phyloP scores from a whole-genome alignment of 2,329 filamentous ascomycete genomes.

The Alternaria ethzedia region DNA sequence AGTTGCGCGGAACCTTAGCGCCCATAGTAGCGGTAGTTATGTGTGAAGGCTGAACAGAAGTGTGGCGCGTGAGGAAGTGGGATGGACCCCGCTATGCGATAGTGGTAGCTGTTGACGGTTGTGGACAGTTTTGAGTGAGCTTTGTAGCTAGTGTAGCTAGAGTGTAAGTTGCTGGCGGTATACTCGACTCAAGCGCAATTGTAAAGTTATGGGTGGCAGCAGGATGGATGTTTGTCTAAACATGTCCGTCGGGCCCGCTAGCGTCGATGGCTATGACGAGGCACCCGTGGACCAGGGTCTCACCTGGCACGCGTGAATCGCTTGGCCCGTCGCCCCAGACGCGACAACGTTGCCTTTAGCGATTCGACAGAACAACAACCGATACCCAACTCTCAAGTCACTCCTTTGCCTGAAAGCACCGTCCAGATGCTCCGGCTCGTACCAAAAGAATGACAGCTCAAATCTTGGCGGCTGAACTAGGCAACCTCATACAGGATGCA shows the following conservation, averaged over 20 bases:
- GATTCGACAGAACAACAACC: slow-evolving; percentile 19
- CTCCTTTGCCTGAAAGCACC: slow-evolving; percentile 18
- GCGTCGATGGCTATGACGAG: slow-evolving; percentile 20
- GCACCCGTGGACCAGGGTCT: slow-evolving; percentile 17
- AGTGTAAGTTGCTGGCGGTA: slow-evolving; percentile 1
- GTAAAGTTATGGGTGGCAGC: slow-evolving; percentile 6
- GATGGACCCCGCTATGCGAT: slow-evolving; percentile 41
- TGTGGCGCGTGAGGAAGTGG: slow-evolving; percentile 33
- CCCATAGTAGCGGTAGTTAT: slow-evolving; percentile 53
- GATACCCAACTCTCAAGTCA: slow-evolving; percentile 1
- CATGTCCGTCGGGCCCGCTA: slow-evolving; percentile 15
- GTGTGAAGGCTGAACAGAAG: slow-evolving; percentile 9
- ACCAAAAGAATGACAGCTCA: slow-evolving; percentile 79
- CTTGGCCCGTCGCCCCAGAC: slow-evolving; percentile 26
- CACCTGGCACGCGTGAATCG: slow-evolving; percentile 14
- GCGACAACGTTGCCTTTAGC: slow-evolving; percentile 18
- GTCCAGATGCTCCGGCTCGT: slow-evolving; percentile 29
- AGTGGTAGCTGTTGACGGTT: slow-evolving; percentile 6
- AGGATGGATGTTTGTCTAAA: slow-evolving; percentile 16
- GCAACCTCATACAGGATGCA: slow-evolving; percentile 91
- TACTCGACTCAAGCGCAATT: slow-evolving; percentile 8
- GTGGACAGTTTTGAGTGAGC: background rate
- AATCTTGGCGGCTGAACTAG: slow-evolving; percentile 85
- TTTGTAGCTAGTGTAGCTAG: background rate
- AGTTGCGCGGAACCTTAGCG: slow-evolving; percentile 91